Evolutionary conservation across 2,329 filamentous ascomycete genomes (phyloP).

Genomic region (Penicillium aurantiogriseum): DNA sequence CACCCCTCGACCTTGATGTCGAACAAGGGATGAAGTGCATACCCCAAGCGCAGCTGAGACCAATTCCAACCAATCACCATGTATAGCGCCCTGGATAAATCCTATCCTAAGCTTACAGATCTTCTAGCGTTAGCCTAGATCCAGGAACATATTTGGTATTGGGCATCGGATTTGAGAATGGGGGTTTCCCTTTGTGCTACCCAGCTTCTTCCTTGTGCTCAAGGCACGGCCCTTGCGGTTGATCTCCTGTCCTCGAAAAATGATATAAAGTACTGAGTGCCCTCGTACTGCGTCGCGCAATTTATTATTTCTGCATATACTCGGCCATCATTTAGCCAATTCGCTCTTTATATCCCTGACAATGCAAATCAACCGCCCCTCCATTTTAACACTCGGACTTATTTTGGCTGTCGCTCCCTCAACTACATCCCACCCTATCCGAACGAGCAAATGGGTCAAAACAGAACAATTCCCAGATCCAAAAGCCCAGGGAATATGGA

Average conservation of each 20-base stretch:
- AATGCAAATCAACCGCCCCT: conserved; percentile 1
- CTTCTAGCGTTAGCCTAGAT: conserved; percentile 7
- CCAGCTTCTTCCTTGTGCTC: conserved; percentile 4
- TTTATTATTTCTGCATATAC: neutral
- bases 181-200: conserved; percentile 14
- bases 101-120: neutral
- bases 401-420: conserved; percentile 10
- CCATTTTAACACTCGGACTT: conserved; percentile 4
- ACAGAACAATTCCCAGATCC: conserved; percentile 1
- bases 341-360: neutral
- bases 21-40: conserved; percentile 23
- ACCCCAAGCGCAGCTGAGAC: conserved; percentile 7
- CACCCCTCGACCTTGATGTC: conserved; percentile 3
- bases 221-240: conserved; percentile 20
- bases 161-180: neutral
- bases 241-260: conserved; percentile 1
- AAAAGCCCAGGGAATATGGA: conserved; percentile 4
- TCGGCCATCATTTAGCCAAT: neutral
- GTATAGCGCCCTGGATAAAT: neutral
- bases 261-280: conserved; percentile 4
- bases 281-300: neutral
- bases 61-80: conserved; percentile 11
- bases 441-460: conserved; percentile 12
- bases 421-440: conserved; percentile 15
- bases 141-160: neutral